Base-by-base conservation (phyloP, 1,139 yeast species). In the Candida labiduridarum region DNA sequence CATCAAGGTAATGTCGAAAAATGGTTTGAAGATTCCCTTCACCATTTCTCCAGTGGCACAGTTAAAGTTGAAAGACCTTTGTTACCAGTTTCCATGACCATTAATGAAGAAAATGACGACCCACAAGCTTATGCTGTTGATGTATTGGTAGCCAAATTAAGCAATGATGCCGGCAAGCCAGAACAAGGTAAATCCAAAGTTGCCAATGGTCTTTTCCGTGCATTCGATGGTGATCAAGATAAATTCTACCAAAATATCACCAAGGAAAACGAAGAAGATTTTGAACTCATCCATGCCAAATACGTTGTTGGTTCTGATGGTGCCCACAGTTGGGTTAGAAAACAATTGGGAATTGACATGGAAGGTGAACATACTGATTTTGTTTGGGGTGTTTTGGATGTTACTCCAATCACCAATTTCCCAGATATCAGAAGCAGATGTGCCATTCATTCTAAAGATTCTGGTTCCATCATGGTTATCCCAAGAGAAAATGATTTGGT, bases 341-440 rank as follows among this genome's bases (percentile, higher is more conserved):
- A 64, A 46, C 63, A 62, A 48, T 55, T 55, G 42, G 56, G 52
- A 2, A 55, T 55, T 48, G 57, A 52, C 22, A 66, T 69, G 68
- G 64, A 63, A 44, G 75, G 75, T 34, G 74, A 70, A 46, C 57
- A 67, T 8, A 66, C 74, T 25, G 74, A 69, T 56, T 65, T 58
- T 43, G 63, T 68, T 33, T 69, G 75, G 75, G 75, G 74, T 30
- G 75, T 70, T 15, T 54, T 70, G 45, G 74, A 69, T 52, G 63
- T 67, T 45, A 68, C 66, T 46, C 71, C 72, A 30, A 55, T 65
- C 38, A 70, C 75, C 7, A 61, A 69, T 46, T 69, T 69, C 59
- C 74, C 74, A 5, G 75, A 69, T 57, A 66, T 69, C 51, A 57
- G 74, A 52, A 58, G 57, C 41, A 59, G 71, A 22, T 64, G 69